Percentiles rank a stretch among this genome's conserved stretches.
These are phyloP conservation scores for Austroboletus eburneus DNA, from an alignment of 768 basidiomycete species.

Conservation along the genomic window DNA sequence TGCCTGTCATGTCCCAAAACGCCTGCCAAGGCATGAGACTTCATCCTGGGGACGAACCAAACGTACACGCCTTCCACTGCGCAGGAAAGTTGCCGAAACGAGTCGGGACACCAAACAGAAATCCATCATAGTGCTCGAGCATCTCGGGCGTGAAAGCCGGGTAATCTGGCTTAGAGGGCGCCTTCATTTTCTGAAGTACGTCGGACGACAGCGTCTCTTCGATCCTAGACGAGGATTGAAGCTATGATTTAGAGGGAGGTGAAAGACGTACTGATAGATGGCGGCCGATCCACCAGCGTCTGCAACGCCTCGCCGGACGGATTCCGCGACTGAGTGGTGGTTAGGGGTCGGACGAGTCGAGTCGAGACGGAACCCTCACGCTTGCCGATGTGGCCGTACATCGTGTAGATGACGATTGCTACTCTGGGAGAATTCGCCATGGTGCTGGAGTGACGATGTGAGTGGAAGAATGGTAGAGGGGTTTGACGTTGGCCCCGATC, in stretches of 20 bases:
- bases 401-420: constrained; percentile 69
- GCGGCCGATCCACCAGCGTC: constrained; percentile 45
- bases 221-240: constrained; percentile 42
- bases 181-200: constrained; percentile 63
- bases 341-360: background rate
- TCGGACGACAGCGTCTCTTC: constrained; percentile 74
- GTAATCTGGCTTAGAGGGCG: constrained; percentile 67
- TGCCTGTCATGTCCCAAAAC: constrained; percentile 76
- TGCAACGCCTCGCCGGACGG: constrained; percentile 43
- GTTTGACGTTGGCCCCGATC: background rate
- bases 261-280: constrained; percentile 46
- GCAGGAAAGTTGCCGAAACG: constrained; percentile 79
- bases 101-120: constrained; percentile 73
- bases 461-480: constrained; percentile 1
- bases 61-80: constrained; percentile 63
- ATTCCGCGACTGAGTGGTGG: constrained; percentile 52
- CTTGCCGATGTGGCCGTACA: constrained; percentile 71
- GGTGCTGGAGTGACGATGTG: constrained; percentile 4
- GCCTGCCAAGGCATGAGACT: constrained; percentile 33
- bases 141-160: constrained; percentile 57
- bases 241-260: background rate
- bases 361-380: constrained; percentile 37
- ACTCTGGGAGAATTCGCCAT: constrained; percentile 49
- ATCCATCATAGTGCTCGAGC: constrained; percentile 62
- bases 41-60: constrained; percentile 7